Evolutionary conservation across 768 basidiomycete species (phyloP).

Genomic region (Agaricus sinodeliciosus): DNA sequence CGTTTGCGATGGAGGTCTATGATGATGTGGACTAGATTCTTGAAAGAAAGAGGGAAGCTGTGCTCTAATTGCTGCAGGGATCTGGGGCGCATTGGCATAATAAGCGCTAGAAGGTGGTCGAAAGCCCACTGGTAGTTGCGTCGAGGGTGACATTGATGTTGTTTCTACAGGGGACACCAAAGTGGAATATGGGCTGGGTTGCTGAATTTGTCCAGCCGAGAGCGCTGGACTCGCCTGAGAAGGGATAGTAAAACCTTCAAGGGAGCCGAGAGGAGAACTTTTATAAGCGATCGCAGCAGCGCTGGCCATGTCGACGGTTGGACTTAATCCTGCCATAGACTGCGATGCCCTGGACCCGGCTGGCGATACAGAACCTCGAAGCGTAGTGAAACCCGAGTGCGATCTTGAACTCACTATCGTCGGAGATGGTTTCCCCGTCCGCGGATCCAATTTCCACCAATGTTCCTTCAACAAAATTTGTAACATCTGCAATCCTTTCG

Average conservation of each 20-base stretch:
- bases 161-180: neutral
- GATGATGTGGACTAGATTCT: neutral
- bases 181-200: neutral
- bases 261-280: neutral
- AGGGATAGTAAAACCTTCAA: neutral
- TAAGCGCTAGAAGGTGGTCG: neutral
- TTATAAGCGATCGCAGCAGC: neutral
- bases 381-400: neutral
- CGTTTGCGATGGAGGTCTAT: neutral
- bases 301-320: neutral
- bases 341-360: neutral
- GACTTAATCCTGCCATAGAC: neutral
- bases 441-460: constrained; percentile 11
- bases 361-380: neutral
- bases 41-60: constrained; percentile 1
- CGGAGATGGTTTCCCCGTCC: neutral
- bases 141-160: neutral
- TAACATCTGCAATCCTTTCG: constrained; percentile 1
- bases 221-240: neutral
- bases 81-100: neutral
- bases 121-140: neutral
- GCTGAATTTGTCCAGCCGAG: neutral
- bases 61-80: neutral
- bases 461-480: constrained; percentile 5
- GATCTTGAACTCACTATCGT: neutral